These are phyloP conservation scores for Penicillium sp. DNA, from an alignment of 2,329 filamentous ascomycete species.

Conservation along the genomic window DNA sequence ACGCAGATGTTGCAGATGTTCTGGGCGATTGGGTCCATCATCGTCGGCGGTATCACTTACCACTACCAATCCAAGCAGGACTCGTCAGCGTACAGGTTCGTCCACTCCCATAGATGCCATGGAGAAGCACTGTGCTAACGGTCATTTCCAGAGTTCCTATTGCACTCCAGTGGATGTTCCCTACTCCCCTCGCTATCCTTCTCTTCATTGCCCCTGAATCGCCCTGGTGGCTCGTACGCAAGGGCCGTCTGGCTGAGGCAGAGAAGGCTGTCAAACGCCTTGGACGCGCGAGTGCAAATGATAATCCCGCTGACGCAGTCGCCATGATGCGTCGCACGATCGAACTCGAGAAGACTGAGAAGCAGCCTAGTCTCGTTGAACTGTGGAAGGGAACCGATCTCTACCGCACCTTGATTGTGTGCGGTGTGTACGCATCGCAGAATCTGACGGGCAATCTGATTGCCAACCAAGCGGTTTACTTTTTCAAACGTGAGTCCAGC, in stretches of 20 bases:
- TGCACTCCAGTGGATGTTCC: constrained; percentile 62
- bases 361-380: constrained; percentile 54
- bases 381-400: constrained; percentile 59
- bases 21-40: constrained; percentile 65
- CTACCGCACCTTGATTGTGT: constrained; percentile 58
- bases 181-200: constrained; percentile 57
- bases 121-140: constrained; percentile 36
- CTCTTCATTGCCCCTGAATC: constrained; percentile 53
- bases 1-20: constrained; percentile 68
- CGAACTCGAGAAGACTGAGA: constrained; percentile 55
- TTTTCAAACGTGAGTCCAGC: constrained; percentile 50
- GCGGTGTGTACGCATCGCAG: constrained; percentile 60
- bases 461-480: constrained; percentile 63
- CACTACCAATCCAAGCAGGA: constrained; percentile 48
- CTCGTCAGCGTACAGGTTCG: constrained; percentile 48
- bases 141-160: constrained; percentile 51
- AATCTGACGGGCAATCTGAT: constrained; percentile 64
- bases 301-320: constrained; percentile 49
- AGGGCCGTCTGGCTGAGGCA: constrained; percentile 50
- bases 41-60: constrained; percentile 61
- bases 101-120: constrained; percentile 25
- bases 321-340: constrained; percentile 63
- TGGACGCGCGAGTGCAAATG: constrained; percentile 44
- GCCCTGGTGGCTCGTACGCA: constrained; percentile 59
- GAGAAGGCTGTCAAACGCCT: constrained; percentile 53